Conservation (phyloP, 2,329 filamentous ascomycete genomes). For the Beauveria sp. region DNA sequence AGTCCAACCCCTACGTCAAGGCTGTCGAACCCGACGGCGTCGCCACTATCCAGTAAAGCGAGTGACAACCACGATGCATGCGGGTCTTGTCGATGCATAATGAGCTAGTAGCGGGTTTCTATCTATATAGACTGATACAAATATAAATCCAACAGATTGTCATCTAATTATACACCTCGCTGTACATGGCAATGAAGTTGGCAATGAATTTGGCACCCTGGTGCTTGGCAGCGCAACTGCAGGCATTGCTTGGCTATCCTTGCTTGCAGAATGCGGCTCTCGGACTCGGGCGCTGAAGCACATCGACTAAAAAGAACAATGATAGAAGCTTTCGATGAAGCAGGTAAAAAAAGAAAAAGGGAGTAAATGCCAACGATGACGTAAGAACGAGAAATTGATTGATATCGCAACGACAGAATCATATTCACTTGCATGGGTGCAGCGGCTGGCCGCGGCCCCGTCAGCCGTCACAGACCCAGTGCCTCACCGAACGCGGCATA, state of each 20-base stretch:
- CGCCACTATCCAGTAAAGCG: constrained; percentile 61
- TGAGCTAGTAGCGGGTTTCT: not conserved
- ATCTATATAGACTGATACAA: not conserved
- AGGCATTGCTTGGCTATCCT: not conserved
- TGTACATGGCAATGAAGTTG: no score
- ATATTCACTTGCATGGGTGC: not conserved
- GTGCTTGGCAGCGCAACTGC: not conserved
- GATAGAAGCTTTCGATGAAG: not conserved
- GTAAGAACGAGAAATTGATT: no score
- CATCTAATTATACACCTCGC: not conserved
- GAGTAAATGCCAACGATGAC: no score
- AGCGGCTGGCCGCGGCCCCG: constrained; percentile 7
- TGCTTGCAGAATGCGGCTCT: no score
- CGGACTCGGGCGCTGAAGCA: no score
- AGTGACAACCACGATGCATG: not conserved
- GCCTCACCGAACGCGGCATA: not conserved
- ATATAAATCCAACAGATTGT: not conserved
- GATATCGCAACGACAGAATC: no score
- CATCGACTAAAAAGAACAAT: no score
- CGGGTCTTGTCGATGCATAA: not conserved
- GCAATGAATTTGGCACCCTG: no score
- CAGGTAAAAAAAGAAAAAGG: not conserved
- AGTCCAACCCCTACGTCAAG: constrained; percentile 63
- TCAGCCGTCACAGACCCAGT: not conserved
- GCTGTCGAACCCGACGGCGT: constrained; percentile 65